Evolutionary conservation across 129 eudicot genomes (phyloP).

Genomic region (Escallonia herrerae): DNA sequence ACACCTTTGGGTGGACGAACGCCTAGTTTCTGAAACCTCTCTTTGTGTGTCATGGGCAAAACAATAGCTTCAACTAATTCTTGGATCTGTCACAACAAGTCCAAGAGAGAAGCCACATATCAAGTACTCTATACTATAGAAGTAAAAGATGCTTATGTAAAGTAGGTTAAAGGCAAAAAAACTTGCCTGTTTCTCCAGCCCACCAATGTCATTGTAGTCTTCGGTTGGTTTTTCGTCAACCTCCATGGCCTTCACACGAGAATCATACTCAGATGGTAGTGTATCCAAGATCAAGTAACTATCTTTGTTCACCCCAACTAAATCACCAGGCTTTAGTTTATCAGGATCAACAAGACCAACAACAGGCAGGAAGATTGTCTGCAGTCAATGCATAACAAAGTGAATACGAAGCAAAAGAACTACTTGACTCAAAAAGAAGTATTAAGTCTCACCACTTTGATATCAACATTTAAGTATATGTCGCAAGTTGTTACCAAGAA

Average conservation of each 20-base stretch:
- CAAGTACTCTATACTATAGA: neutral
- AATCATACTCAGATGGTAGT: slow-evolving; percentile 88
- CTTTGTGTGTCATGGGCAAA: slow-evolving; percentile 98
- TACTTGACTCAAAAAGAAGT: no score
- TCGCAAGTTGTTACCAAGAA: no score
- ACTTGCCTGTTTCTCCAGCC: slow-evolving; percentile 86
- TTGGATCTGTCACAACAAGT: slow-evolving; percentile 55
- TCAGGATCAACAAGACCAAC: slow-evolving; percentile 98
- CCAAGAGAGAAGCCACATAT: neutral
- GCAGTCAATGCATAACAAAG: slow-evolving; percentile 12
- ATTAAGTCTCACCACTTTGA: no score
- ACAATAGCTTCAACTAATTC: slow-evolving; percentile 96
- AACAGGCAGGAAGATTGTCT: slow-evolving; percentile 95
- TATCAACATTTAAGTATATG: no score
- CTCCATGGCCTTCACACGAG: slow-evolving; percentile 97
- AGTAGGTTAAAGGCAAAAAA: neutral
- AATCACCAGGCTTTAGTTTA: slow-evolving; percentile 87
- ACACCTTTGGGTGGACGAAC: slow-evolving; percentile 98
- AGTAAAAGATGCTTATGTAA: neutral
- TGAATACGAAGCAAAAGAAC: no score
- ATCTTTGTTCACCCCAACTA: slow-evolving; percentile 97
- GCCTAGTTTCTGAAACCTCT: slow-evolving; percentile 80
- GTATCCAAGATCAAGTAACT: slow-evolving; percentile 91
- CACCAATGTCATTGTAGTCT: slow-evolving; percentile 94
- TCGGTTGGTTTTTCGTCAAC: slow-evolving; percentile 99